Base-by-base conservation (phyloP, 371 early-diverging fungal genomes). In the Mortierella sp. region DNA sequence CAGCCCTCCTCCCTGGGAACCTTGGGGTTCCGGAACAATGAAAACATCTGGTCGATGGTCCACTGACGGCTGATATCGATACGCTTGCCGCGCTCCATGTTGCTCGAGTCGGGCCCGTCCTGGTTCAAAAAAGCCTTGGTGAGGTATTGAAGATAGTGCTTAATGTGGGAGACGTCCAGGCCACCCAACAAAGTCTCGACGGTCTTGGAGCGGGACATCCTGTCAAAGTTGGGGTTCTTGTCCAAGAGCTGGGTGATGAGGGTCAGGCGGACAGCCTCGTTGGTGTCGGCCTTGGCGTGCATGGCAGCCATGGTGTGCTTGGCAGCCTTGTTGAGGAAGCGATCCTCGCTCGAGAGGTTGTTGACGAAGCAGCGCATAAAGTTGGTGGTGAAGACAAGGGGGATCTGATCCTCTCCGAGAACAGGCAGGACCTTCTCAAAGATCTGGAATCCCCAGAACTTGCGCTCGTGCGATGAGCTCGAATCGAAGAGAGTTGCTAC, bases 401-500 rank as follows among this genome's bases (percentile, higher is more conserved):
- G 92, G 74, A 95, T 88, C 70, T 91, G 90, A 7, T 92, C 89
- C 52, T 89, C 79, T 31, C 88, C 85, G 61, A 96, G 86, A 39
- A 87, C 87, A 26, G 91, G 91, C 74, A 97, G 85, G 6, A 92
- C 88, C 67, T 89, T 89, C 73, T 93, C 91, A 50, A 97, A 91
- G 31, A 96, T 83, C 71, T 93, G 92, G 87, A 96, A 95, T 26
- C 97, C 97, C 91, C 97, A 92, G 88, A 88, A 95, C 79, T 95
- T 95, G 77, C 95, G 93, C 79, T 96, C 95, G 86, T 95, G 94
- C 45, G 94, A 91, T 13, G 96, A 86, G 48, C 89, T 89, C 16
- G 85, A 73, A 65, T 90, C 89, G 78, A 97, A 96, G 71, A 97
- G 77, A 29, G 93, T 79, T 47, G 92, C 93, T 94, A 85, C 31